Evolutionary conservation across 129 eudicot species (phyloP), one percentile per base, ranked within the genome.

Genomic region (Dittrichia graveolens): DNA sequence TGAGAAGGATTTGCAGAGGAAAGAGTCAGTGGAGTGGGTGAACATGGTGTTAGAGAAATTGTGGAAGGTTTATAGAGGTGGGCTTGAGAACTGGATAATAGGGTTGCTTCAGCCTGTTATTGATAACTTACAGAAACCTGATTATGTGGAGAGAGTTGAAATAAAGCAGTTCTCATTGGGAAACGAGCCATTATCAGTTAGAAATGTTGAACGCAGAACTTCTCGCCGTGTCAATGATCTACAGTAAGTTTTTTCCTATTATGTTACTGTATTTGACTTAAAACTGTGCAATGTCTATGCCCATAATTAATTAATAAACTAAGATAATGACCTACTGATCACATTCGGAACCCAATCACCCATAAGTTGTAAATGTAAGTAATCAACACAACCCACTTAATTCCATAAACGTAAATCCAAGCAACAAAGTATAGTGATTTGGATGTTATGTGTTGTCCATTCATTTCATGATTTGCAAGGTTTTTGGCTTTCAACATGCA

Each of bases 21-120:
- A 94, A 82, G 98, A 90, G 71, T 90, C 98, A 6, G 98, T 94
- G n/a, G 98, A 94, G 71, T 94, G 98, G 98, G 98, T 94, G 61
- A 94, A 94, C 53, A 94, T 94, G 98, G 98, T 94, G 72, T 76
- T 94, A 81, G 98, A 87, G 83, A 94, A 94, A 81, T 71, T 94
- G 57, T 94, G 98, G 98, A 90, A 90, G 86, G 98, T 94, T 63
- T 94, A 94, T 61, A 84, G 96, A 76, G 83, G 85, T 48, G 98
- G 96, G 67, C 85, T 90, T 57, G 98, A 94, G 81, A 94, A 94
- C 82, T 90, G 98, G 98, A 38, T 94, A 8, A 83, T 88, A 68
- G 96, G 95, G 61, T 79, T 82, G 78, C 83, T 94, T 67, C 98
- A 94, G 73, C 98, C 98, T 2, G 98, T 90, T 72, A 94, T 94